Evolutionary conservation across 345 rosid genomes (phyloP), one percentile per base, ranked within the genome.

Genomic region (Lenwebbia sp.): DNA sequence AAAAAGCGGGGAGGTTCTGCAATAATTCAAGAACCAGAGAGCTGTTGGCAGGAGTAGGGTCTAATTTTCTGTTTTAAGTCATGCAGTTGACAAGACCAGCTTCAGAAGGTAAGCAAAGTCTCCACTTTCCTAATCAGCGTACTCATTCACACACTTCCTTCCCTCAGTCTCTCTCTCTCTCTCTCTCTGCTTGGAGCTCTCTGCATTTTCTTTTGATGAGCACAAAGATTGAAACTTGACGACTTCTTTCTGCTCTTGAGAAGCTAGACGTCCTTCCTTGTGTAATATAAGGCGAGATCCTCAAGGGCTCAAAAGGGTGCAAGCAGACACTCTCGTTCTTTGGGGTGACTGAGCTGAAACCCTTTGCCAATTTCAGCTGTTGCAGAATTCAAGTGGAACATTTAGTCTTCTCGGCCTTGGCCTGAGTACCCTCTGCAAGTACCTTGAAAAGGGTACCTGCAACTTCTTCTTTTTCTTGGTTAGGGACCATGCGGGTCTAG

Each of bases 221-320:
- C 26, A 37, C 25, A 33, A 9, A 70, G 92, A 85, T 88, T 85
- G 90, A 93, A 93, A 94, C 89, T 94, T 94, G 94, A 94, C 94
- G 92, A 94, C 88, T 91, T 86, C 89, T 92, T 88, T 86, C 87
- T 89, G 86, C 89, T 87, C 90, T 90, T 90, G 78, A 92, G 90
- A 86, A 87, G 86, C 91, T 82, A 90, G 90, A 49, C 51, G 10
- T 44, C 22, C 26, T 60, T 87, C 87, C 87, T 4, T 52, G 56
- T 52, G 84, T 54, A 28, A 17, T 52, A 26, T 15, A 30, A 28
- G 58, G 41, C 15, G 84, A 49, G 40, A 51, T 22, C 83, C 19
- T 49, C 83, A 13, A 47, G 83, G 37, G 54, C 56, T 82, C 33
- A 51, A 51, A 33, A 33, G 58, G 58, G 60, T 88, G 89, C 89